Percentiles rank a stretch among this genome's conserved stretches.
phyloP scores from a whole-genome alignment of 768 basidiomycete genomes.

The Lanmaoa pseudosensibilis region DNA sequence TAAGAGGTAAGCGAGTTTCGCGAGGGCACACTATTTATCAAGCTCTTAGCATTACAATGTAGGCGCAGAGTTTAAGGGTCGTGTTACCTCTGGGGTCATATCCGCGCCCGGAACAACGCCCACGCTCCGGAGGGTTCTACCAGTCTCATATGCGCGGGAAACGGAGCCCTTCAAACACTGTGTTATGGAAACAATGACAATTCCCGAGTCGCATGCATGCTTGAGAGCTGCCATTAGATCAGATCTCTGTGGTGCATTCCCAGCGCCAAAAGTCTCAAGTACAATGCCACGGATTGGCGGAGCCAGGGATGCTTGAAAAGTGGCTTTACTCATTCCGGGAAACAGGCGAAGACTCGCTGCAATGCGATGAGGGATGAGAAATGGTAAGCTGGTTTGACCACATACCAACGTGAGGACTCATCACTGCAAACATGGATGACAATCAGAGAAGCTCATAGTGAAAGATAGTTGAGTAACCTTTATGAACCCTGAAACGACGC shows the following conservation, averaged over 20 bases:
- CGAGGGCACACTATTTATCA: constrained; percentile 69
- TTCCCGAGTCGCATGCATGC: constrained; percentile 78
- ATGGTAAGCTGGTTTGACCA: constrained; percentile 7
- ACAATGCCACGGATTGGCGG: constrained; percentile 80
- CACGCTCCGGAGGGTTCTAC: constrained; percentile 61
- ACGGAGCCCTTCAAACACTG: constrained; percentile 90
- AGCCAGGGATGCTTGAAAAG: constrained; percentile 72
- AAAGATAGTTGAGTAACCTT: constrained; percentile 42
- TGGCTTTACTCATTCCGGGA: constrained; percentile 78
- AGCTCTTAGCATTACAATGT: background rate
- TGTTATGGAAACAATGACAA: constrained; percentile 88
- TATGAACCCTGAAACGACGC: constrained; percentile 78
- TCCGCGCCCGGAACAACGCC: constrained; percentile 86
- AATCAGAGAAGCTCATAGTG: constrained; percentile 11
- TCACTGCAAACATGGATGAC: constrained; percentile 43
- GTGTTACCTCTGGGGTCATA: constrained; percentile 89
- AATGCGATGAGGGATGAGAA: constrained; percentile 17
- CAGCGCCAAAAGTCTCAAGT: constrained; percentile 89
- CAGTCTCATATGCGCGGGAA: constrained; percentile 80
- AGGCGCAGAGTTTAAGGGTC: background rate
- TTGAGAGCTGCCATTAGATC: constrained; percentile 77
- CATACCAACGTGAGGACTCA: constrained; percentile 81
- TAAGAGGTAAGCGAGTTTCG: constrained; percentile 87
- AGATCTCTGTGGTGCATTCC: constrained; percentile 83
- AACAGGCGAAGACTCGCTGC: constrained; percentile 83